phyloP scores from a whole-genome alignment of 495 filamentous ascomycete species.

The Tuber indicum region DNA sequence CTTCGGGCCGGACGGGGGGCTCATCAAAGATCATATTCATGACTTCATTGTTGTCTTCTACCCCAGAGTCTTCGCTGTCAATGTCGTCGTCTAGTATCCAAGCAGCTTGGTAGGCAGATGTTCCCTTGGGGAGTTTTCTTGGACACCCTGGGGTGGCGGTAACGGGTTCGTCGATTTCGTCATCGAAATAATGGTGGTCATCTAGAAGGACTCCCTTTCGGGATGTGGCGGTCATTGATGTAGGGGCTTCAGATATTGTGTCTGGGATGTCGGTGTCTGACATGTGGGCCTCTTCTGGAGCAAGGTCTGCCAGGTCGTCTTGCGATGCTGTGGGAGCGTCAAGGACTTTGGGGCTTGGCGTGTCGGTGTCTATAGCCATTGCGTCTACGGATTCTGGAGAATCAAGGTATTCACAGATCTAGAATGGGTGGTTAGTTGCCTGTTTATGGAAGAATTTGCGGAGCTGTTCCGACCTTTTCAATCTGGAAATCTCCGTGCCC shows the following conservation, averaged over 20 bases:
- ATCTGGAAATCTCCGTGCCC: slow-evolving; percentile 96
- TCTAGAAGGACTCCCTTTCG: slow-evolving; percentile 81
- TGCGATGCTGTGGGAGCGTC: slow-evolving; percentile 66
- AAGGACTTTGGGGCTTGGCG: slow-evolving; percentile 48
- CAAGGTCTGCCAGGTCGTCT: slow-evolving; percentile 74
- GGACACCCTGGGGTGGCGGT: slow-evolving; percentile 48
- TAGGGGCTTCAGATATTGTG: slow-evolving; percentile 52
- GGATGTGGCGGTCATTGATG: slow-evolving; percentile 44
- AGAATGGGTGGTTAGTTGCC: background rate
- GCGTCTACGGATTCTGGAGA: slow-evolving; percentile 54
- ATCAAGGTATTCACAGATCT: slow-evolving; percentile 36
- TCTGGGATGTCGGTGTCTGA: slow-evolving; percentile 56
- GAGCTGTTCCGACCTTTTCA: slow-evolving; percentile 62
- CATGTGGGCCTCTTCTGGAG: slow-evolving; percentile 73
- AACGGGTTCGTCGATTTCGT: slow-evolving; percentile 60
- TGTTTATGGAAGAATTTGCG: slow-evolving; percentile 53
- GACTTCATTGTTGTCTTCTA: slow-evolving; percentile 53
- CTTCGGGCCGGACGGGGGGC: slow-evolving; percentile 54
- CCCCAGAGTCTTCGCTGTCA: slow-evolving; percentile 60
- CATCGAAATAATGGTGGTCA: slow-evolving; percentile 96
- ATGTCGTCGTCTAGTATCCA: slow-evolving; percentile 86
- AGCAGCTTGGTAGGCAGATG: slow-evolving; percentile 85
- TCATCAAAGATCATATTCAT: slow-evolving; percentile 50
- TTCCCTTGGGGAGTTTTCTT: slow-evolving; percentile 79
- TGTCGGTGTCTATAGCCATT: slow-evolving; percentile 59